Evolutionary conservation across 2,329 filamentous ascomycete genomes (phyloP), one percentile per base, ranked within the genome.

Genomic region (Raffaelea ambrosiae): DNA sequence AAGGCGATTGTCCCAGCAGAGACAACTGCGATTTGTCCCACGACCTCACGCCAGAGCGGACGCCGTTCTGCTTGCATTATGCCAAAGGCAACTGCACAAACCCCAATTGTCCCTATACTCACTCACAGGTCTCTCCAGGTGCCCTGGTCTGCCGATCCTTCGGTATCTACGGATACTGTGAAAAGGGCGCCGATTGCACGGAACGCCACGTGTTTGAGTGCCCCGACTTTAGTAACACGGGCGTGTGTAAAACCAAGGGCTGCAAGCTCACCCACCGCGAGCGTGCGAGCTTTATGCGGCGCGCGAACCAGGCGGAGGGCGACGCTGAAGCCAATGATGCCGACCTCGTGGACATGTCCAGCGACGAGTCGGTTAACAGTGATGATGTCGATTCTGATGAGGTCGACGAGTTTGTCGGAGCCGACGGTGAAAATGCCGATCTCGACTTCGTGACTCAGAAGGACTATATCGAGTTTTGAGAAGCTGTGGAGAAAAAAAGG

Each of bases 141-240:
- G 88, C 90, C 44, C 81, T 77, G 26, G 87, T 96, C 43, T 98
- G 93, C 69, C 79, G 82, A 57, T 69, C 79, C 19, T 97, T 98
- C 71, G 91, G 87, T 23, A 79, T 82, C 47, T 77, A 90, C 60
- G 91, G 93, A 46, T 97, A 89, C 66, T 97, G 93, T 70, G 83
- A 86, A 52, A 86, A 86, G 63, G 93, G 91, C 51, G 75, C 77
- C 48, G 67, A 74, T 48, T 97, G 93, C 67, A 67, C 79, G 51
- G 81, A 93, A 54, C 84, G 89, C 52, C 93, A 98, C 70, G 84
- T 91, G 49, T 84, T 85, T 67, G 91, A 97, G 66, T 97, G 93
- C 66, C 91, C 93, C 53, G 86, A 95, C 64, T 96, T 94, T 72
- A 87, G 88, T 76, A 95, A 95, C 68, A 88, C 79, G 51, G 91